A percentile compares a stretch with the other conserved stretches of the same genome.
Conservation (phyloP, 2,329 filamentous ascomycete species). For the Talaromyces sp. region DNA sequence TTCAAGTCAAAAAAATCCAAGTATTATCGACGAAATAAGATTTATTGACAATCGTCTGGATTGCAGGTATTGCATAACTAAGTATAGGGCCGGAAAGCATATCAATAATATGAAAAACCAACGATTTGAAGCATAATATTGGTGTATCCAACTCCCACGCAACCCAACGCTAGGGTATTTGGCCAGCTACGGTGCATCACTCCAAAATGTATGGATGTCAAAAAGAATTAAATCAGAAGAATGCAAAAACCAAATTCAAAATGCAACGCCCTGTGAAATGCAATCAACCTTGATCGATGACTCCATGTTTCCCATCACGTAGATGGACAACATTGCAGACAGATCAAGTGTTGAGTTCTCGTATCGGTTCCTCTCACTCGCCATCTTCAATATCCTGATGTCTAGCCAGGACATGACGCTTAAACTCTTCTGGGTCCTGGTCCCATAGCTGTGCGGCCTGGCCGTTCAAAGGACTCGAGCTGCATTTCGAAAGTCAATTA, state of each 20-base stretch:
- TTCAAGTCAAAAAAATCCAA: too few relatives aligned
- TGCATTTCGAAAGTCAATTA: constrained; percentile 35
- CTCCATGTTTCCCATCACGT: neutral
- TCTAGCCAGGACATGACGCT: constrained; percentile 63
- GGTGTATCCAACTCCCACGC: neutral
- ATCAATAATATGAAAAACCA: neutral
- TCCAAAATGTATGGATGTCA: neutral
- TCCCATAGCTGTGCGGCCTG: constrained; percentile 97
- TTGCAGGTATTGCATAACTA: neutral
- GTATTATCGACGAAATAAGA: too few relatives aligned
- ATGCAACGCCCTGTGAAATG: constrained; percentile 5
- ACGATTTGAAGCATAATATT: neutral
- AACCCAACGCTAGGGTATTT: constrained; percentile 5
- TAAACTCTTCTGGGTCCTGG: constrained; percentile 78
- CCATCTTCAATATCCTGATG: constrained; percentile 54
- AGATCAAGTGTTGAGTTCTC: neutral
- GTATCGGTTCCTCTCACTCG: constrained; percentile 25
- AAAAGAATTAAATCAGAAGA: neutral
- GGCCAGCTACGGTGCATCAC: neutral
- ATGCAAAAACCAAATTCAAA: neutral
- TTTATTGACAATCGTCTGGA: neutral
- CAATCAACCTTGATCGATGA: constrained; percentile 3
- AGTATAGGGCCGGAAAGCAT: neutral
- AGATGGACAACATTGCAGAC: neutral
- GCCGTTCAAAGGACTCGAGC: constrained; percentile 88